A percentile compares a stretch with the other conserved stretches of the same genome.
Evolutionary conservation across 2,329 filamentous ascomycete species (phyloP).

Genomic region (Colletotrichum godetiae): DNA sequence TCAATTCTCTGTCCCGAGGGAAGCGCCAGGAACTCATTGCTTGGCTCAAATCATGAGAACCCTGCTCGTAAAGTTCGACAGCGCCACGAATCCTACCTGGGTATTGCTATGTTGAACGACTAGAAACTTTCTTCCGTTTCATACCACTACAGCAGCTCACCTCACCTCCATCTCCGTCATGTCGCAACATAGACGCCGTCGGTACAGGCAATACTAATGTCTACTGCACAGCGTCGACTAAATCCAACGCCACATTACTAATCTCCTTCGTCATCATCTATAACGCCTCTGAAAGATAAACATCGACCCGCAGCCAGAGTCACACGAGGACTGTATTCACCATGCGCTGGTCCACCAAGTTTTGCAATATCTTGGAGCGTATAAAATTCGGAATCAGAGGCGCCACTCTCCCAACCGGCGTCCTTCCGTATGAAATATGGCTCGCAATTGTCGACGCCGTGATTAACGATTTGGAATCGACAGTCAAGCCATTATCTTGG

Average conservation of each 20-base stretch:
- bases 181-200: no score
- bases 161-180: background rate
- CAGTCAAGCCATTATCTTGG: background rate
- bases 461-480: background rate
- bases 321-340: background rate
- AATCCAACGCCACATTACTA: background rate
- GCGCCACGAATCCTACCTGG: background rate
- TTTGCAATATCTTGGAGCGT: background rate
- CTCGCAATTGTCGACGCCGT: background rate
- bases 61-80: background rate
- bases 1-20: background rate
- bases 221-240: no score
- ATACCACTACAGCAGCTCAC: background rate
- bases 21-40: no score
- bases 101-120: background rate
- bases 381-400: background rate
- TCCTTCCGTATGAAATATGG: background rate
- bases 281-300: background rate
- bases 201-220: no score
- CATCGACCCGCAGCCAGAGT: background rate
- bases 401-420: background rate
- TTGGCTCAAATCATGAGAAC: background rate
- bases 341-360: background rate
- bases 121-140: accelerated
- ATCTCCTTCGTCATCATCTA: background rate